Evolutionary conservation across 2,329 filamentous ascomycete genomes (phyloP), one percentile per base, ranked within the genome.

Genomic region (Lasiodiplodia citricola): DNA sequence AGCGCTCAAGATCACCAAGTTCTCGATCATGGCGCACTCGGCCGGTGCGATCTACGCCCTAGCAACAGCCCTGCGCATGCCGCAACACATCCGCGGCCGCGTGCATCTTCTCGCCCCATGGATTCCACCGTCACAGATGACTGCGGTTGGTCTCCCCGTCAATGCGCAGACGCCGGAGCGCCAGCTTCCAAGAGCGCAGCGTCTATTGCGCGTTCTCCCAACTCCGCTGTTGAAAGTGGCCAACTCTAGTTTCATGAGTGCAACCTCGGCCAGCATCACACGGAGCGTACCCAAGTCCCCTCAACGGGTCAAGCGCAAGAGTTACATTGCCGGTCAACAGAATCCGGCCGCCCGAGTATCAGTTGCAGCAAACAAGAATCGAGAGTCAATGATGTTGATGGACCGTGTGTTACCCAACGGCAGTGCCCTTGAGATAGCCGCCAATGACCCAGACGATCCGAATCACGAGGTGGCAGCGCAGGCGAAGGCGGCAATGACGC

Each of bases 11-110:
- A 96, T 99, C 71, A 96, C 91, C 13, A 97, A 97, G 73, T 99
- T 99, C 77, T 98, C 95, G 7, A 92, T 99, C 23, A 86, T 99
- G 1, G 96, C 96, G 2, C 96, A 99, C 79, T 98, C 95, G 0
- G 96, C 96, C 0, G 96, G 96, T 18, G 95, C 96, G n/a, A 97
- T 99, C 65, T 99, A 99, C 77, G 96, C 96, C 2, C 87, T 99
- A 21, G 96, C 96, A 0, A 98, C 96, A 0, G 96, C 96, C 0
- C 85, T 99, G 55, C 92, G 96, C 55, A 97, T 99, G 88, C 96
- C 96, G 4, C 94, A 97, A 75, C 93, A 97, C 76, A 96, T 99
- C 70, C 91, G 94, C 6, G 96, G 96, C 23, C 91, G 93, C 66
- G 96, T 99, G 67, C 96, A 99, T 79, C 87, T 99, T 2, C 86